Base-by-base conservation (phyloP, 805 yeast species). In the Saccharomycopsis malanga region DNA sequence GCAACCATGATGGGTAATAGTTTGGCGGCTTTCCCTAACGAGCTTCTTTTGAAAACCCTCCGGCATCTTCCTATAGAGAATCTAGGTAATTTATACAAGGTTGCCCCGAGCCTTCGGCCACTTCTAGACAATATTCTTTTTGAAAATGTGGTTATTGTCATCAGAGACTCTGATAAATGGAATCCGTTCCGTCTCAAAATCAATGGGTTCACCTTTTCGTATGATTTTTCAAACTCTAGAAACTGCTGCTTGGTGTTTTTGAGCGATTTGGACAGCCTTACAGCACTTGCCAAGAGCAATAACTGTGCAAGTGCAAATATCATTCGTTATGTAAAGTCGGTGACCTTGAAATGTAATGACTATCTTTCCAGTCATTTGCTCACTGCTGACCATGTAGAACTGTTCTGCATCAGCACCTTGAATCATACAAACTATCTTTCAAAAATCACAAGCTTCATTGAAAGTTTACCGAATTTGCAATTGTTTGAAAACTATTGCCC, bases 401-500 rank as follows among this genome's bases (percentile, higher is more conserved):
- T 15, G 20, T 12, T 7, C 27, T 22, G 23, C 40, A 10, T 37
- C 22, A 17, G n/a, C 12, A 37, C 27, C 18, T 20, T 37, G 40
- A 10, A 17, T 21, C 24, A 15, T 7, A 37, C 27, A 10, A 18
- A 12, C 18, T 4, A 6, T 14, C 22, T 37, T 12, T 9, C 6
- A 9, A 7, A 9, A 18, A 37, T 20, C 5, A 6, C n/a, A 24
- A 24, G 20, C 5, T 37, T 37, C n/a, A n/a, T 37, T 10, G 6
- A 21, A 9, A 15, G 22, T 15, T 4, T 37, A 4, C 40, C 40
- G 7, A 21, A 37, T 24, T 22, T 37, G n/a, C 20, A 18, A 6
- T 12, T n/a, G 5, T 37, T 37, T 21, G 40, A 37, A n/a, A 37
- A 21, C 27, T 20, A 21, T 10, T 37, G 40, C 20, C 40, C 40